These are phyloP conservation scores for Backusella circina DNA, from an alignment of 192 early-diverging fungal species.

Conservation along the genomic window DNA sequence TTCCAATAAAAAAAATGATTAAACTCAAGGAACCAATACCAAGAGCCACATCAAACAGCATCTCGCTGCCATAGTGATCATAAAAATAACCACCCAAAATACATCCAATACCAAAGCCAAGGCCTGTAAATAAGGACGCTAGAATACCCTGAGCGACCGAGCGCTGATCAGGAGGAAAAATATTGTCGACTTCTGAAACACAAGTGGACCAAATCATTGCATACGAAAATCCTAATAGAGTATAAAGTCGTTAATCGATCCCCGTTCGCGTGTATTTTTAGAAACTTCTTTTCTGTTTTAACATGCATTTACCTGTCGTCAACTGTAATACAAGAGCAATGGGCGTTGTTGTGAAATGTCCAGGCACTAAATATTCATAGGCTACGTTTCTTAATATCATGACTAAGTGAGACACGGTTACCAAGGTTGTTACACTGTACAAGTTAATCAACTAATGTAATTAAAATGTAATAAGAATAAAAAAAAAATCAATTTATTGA, in stretches of 20 bases:
- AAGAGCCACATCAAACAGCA: constrained; percentile 8
- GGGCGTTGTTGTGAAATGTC: background rate
- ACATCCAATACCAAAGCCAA: constrained; percentile 30
- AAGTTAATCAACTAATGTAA: constrained; percentile 27
- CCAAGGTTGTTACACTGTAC: constrained; percentile 22
- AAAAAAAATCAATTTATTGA: background rate
- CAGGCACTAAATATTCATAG: constrained; percentile 13
- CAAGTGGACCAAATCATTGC: constrained; percentile 32
- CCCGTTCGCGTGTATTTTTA: background rate
- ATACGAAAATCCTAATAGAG: constrained; percentile 14
- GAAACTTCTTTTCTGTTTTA: background rate
- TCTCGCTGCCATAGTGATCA: constrained; percentile 14
- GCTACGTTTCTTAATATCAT: constrained; percentile 16
- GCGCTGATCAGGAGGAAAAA: constrained; percentile 29
- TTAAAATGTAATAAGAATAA: background rate
- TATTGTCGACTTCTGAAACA: constrained; percentile 28
- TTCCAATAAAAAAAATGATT: constrained; percentile 5
- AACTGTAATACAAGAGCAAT: constrained; percentile 22
- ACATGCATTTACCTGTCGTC: constrained; percentile 11
- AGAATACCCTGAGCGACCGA: constrained; percentile 32
- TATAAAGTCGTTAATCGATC: background rate
- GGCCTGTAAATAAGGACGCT: constrained; percentile 24
- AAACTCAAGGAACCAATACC: constrained; percentile 6
- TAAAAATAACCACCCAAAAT: constrained; percentile 26
- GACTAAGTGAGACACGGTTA: constrained; percentile 20